A percentile compares a stretch with the other conserved stretches of the same genome.
Conservation (phyloP, 371 early-diverging fungal species). For the Haplosporangium sp. region DNA sequence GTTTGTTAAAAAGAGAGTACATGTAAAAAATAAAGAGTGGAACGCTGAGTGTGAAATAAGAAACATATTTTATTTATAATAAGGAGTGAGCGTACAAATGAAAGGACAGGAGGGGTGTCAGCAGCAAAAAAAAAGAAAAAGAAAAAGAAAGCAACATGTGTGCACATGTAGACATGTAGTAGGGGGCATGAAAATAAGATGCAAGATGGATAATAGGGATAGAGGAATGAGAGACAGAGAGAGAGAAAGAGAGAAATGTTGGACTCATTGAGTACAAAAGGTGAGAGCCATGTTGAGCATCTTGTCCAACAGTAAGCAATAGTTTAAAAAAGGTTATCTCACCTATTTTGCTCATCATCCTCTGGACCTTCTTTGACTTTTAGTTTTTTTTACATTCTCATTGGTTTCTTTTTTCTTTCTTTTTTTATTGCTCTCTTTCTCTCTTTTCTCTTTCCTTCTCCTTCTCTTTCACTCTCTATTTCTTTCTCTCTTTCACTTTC, state of each 20-base stretch:
- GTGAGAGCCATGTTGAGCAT: not conserved
- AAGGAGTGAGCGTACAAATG: too few relatives aligned
- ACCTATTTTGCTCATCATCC: too few relatives aligned
- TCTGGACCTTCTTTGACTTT: too few relatives aligned
- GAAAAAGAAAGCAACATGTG: not conserved
- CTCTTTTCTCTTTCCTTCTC: not conserved
- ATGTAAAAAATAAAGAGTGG: too few relatives aligned
- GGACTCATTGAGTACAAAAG: not conserved
- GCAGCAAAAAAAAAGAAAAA: not conserved
- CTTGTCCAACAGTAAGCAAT: too few relatives aligned
- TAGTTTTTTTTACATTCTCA: too few relatives aligned
- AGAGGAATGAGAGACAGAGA: not conserved
- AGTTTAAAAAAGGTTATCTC: too few relatives aligned
- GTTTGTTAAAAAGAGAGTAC: too few relatives aligned
- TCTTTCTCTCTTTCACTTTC: not conserved
- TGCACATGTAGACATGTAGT: too few relatives aligned
- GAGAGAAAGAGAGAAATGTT: not conserved
- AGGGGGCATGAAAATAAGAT: not conserved
- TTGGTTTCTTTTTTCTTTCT: not conserved
- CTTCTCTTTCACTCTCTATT: slow-evolving; percentile 4
- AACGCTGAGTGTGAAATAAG: not conserved
- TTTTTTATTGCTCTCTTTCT: slow-evolving; percentile 2
- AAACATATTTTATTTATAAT: too few relatives aligned
- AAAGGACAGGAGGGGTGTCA: not conserved
- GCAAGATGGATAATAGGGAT: not conserved